phyloP scores from a whole-genome alignment of 352 stramenopile genomes.

The Pythium phragmitis region DNA sequence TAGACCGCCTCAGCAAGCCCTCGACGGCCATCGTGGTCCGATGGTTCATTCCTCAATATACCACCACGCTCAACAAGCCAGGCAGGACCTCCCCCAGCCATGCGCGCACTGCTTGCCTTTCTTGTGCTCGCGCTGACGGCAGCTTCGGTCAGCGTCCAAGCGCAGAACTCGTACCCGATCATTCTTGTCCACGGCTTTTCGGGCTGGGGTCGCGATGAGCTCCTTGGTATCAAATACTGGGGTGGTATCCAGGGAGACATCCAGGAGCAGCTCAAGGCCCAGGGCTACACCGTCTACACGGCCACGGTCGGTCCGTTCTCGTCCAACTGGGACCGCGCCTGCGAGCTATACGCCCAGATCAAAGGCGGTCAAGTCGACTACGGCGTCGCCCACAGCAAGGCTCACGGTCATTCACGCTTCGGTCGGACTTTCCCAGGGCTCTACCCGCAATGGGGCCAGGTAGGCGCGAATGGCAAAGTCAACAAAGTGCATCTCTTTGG shows the following conservation, averaged over 20 bases:
- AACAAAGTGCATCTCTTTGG: conserved; percentile 71
- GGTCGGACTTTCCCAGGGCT: conserved; percentile 52
- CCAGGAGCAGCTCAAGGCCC: conserved; percentile 27
- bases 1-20: too few species aligned
- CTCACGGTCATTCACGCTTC: conserved; percentile 29
- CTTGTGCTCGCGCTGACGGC: conserved; percentile 11
- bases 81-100: not conserved
- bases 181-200: conserved; percentile 33
- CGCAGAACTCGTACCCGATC: conserved; percentile 28
- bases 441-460: conserved; percentile 55
- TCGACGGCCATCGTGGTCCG: too few species aligned
- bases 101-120: conserved; percentile 13
- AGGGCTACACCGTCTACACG: conserved; percentile 35
- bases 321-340: conserved; percentile 42
- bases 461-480: conserved; percentile 39
- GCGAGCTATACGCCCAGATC: conserved; percentile 43
- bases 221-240: conserved; percentile 31
- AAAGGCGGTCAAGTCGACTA: conserved; percentile 39
- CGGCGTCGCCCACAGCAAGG: conserved; percentile 24
- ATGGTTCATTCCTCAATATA: not conserved
- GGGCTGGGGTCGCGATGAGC: conserved; percentile 28
- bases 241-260: conserved; percentile 25
- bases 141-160: conserved; percentile 1
- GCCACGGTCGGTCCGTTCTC: conserved; percentile 32
- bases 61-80: not conserved